These are phyloP conservation scores for Speleostelium caveatum DNA, from an alignment of 78 protist genomes.

Conservation along the genomic window DNA sequence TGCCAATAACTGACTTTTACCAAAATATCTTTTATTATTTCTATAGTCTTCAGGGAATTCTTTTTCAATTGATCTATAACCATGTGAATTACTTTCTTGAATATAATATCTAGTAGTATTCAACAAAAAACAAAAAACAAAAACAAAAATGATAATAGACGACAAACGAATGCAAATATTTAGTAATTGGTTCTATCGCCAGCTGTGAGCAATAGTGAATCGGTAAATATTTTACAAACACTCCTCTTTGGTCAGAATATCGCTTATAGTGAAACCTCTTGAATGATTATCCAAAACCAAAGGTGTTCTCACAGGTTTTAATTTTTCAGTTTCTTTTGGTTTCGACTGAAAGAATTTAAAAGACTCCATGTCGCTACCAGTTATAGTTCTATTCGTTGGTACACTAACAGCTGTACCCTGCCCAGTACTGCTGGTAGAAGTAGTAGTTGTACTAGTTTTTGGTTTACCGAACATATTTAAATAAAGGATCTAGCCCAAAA, in stretches of 20 bases:
- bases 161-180: not conserved
- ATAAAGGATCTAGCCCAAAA: no score
- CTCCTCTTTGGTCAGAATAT: constrained; percentile 46
- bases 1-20: constrained; percentile 39
- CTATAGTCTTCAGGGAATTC: constrained; percentile 59
- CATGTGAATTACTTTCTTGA: constrained; percentile 23
- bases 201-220: no score
- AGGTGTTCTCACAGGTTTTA: no score
- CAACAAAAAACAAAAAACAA: not conserved
- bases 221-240: constrained; percentile 64
- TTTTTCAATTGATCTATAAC: constrained; percentile 50
- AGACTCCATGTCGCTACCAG: constrained; percentile 5
- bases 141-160: not conserved
- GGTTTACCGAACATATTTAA: not conserved
- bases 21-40: constrained; percentile 50
- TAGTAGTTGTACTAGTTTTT: not conserved
- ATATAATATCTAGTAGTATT: constrained; percentile 25
- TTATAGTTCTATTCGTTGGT: constrained; percentile 13
- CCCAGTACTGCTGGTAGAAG: not conserved
- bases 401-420: not conserved
- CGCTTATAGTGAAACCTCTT: constrained; percentile 24
- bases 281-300: no score
- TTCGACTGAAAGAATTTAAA: not conserved
- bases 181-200: not conserved
- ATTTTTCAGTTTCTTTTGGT: no score